Evolutionary conservation across 306 rosid species (phyloP).

Genomic region (Lotus japonicus): DNA sequence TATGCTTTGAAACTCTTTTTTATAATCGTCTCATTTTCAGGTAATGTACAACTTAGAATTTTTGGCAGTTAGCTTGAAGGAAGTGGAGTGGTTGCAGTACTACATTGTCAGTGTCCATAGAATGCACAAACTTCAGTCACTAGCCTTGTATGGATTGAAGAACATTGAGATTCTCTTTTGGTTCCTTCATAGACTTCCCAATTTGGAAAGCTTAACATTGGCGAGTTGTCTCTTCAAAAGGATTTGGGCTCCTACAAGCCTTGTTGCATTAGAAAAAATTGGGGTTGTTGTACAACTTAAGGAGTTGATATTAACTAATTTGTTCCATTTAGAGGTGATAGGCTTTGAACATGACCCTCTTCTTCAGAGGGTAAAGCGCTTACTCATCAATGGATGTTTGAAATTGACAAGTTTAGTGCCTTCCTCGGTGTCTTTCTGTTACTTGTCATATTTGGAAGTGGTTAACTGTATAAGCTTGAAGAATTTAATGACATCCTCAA

Average conservation of each 20-base stretch:
- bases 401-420: neutral
- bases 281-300: slow-evolving; percentile 2
- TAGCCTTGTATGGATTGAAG: neutral
- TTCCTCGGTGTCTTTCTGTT: neutral
- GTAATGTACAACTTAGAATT: neutral
- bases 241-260: neutral
- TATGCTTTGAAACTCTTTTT: neutral
- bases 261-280: neutral
- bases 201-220: neutral
- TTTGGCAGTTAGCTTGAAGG: neutral
- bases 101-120: neutral
- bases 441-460: slow-evolving; percentile 11
- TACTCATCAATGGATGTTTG: neutral
- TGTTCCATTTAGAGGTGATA: neutral
- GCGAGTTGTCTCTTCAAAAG: neutral
- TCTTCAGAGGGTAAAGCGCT: slow-evolving; percentile 8
- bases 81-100: neutral
- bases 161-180: neutral
- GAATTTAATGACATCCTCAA: slow-evolving; percentile 10
- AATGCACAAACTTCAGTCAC: neutral
- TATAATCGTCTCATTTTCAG: neutral
- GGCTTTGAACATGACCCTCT: neutral
- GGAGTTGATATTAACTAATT: neutral
- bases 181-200: slow-evolving; percentile 11
- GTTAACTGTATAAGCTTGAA: neutral